Percentiles rank a stretch among this genome's conserved stretches.
Conservation (phyloP, 768 basidiomycete species). For the Podaxis mareebaensis region DNA sequence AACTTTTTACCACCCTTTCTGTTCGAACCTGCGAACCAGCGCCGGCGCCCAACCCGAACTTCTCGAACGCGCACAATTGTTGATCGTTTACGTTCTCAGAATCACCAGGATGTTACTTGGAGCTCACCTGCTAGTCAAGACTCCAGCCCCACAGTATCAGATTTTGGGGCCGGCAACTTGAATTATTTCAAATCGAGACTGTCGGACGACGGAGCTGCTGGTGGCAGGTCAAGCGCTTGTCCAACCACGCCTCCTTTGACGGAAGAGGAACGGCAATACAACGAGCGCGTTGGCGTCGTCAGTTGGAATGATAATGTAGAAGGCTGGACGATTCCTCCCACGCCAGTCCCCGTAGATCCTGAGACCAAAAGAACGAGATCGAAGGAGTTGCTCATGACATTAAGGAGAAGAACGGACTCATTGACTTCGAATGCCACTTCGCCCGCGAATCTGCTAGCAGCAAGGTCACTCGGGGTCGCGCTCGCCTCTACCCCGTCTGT, state of each 20-base stretch:
- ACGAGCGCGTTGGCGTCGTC: background rate
- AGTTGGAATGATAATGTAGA: conserved; percentile 7
- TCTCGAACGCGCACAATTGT: conserved; percentile 64
- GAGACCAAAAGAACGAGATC: conserved; percentile 16
- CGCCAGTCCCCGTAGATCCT: background rate
- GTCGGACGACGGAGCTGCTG: background rate
- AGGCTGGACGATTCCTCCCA: conserved; percentile 12
- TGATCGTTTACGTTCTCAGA: conserved; percentile 48
- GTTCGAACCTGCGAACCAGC: conserved; percentile 33
- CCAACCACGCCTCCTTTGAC: conserved; percentile 2
- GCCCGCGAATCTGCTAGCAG: background rate
- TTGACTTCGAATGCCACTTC: conserved; percentile 2
- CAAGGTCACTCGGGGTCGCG: background rate
- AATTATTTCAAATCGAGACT: background rate
- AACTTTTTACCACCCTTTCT: conserved; percentile 46
- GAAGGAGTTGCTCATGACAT: conserved; percentile 15
- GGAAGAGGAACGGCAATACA: conserved; percentile 6
- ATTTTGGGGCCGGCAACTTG: background rate
- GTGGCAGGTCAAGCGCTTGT: background rate
- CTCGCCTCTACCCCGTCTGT: conserved; percentile 5
- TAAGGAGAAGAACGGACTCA: conserved; percentile 13
- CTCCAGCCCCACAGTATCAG: conserved; percentile 1
- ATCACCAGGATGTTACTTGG: conserved; percentile 2
- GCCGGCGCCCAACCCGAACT: conserved; percentile 39
- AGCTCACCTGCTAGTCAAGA: conserved; percentile 19